phyloP scores from a whole-genome alignment of 148 eudicot genomes.

The Heliosperma pusillum region DNA sequence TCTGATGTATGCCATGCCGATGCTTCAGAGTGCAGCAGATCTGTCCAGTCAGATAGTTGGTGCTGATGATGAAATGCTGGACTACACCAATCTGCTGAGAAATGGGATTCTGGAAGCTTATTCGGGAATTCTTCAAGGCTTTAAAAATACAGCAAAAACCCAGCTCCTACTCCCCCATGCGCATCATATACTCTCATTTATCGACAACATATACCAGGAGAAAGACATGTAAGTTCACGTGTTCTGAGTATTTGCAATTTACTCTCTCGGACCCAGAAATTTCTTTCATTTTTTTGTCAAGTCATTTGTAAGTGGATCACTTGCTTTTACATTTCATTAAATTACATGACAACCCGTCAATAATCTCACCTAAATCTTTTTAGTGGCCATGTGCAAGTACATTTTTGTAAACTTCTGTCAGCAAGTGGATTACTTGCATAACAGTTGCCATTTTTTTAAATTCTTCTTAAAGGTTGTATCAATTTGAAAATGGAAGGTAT shows the following conservation, averaged over 20 bases:
- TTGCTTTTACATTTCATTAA: background rate
- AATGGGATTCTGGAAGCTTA: slow-evolving; percentile 86
- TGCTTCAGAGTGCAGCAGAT: slow-evolving; percentile 92
- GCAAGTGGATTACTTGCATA: background rate
- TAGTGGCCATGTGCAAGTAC: background rate
- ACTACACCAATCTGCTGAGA: slow-evolving; percentile 73
- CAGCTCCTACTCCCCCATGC: slow-evolving; percentile 72
- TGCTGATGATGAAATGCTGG: slow-evolving; percentile 75
- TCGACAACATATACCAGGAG: slow-evolving; percentile 83
- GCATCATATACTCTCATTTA: slow-evolving; percentile 67
- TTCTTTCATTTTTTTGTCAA: background rate
- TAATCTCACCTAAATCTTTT: background rate
- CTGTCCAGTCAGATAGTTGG: slow-evolving; percentile 61
- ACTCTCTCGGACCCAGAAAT: too few relatives aligned
- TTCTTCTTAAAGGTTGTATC: background rate
- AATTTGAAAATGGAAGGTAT: background rate
- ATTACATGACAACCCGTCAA: background rate
- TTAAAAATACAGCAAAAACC: slow-evolving; percentile 75
- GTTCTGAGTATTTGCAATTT: background rate
- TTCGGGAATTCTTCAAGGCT: slow-evolving; percentile 91
- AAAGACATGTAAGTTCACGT: slow-evolving; percentile 73
- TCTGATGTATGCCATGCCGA: slow-evolving; percentile 88
- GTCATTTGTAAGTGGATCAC: background rate
- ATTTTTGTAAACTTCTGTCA: background rate
- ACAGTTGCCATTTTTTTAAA: too few relatives aligned